Evolutionary conservation across 495 filamentous ascomycete species (phyloP), one percentile per base, ranked within the genome.

Genomic region (Parmelia sp.): DNA sequence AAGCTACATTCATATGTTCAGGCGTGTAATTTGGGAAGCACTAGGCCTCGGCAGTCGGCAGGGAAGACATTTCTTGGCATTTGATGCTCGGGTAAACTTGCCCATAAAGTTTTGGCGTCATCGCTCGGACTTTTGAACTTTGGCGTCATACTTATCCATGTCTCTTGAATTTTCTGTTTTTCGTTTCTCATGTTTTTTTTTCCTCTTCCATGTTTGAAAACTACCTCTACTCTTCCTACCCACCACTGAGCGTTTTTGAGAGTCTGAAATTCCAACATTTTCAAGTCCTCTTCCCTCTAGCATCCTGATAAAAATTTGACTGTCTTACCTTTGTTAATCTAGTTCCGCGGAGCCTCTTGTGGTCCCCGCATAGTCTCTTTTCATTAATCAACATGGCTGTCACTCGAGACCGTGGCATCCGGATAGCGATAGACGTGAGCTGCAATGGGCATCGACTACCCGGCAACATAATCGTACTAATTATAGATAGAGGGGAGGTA

Each of bases 401-500:
- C 14, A 70, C 51, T 36, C 27, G 35, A 51, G 70, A 65, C 21
- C 63, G 55, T 33, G 71, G 70, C 35, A 70, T 71, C 23, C 67
- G 71, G 0, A 73, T 71, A 64, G 71, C 71, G 31, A 73, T 73
- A 55, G 70, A 71, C 60, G 69, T 71, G 61, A 68, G 68, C 14
- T 51, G 27, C 21, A 51, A 9, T 42, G 17, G 27, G 11, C 11
- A 60, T 42, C 31, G 27, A 37, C 23, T 14, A 37, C 1, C 8
- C 40, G 19, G 29, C 15, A 27, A 39, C 31, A 21, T 23, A 25
- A 29, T 60, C 9, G 5, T 55, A 62, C 66, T 71, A 23, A 71
- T 37, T n/a, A 25, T 35, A 25, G 49, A 40, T 58, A 83, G 80
- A 83, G 87, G 33, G 87, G 87, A 64, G 87, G 87, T 65, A 90